Percentiles rank a stretch among this genome's conserved stretches.
Conservation (phyloP, 805 yeast genomes). For the Wickerhamiella domercqiae region DNA sequence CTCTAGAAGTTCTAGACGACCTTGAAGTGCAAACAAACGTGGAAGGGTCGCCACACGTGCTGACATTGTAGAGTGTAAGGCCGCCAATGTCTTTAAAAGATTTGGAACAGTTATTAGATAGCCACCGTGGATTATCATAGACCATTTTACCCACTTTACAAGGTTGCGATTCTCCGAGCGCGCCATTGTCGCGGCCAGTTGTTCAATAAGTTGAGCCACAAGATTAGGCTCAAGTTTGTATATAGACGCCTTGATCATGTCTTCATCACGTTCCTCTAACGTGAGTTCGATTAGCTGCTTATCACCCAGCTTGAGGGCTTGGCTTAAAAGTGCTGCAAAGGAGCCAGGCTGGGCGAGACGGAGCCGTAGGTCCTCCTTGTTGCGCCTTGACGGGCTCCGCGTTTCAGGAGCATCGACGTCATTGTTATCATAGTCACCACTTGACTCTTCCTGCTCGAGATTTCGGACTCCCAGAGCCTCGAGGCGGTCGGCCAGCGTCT, state of each 20-base stretch:
- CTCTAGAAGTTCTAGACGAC: conserved; percentile 61
- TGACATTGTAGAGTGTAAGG: conserved; percentile 41
- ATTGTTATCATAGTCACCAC: conserved; percentile 5
- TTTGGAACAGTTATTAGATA: conserved; percentile 38
- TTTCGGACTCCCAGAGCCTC: conserved; percentile 23
- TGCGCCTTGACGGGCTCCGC: conserved; percentile 12
- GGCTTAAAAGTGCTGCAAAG: conserved; percentile 68
- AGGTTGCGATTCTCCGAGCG: conserved; percentile 39
- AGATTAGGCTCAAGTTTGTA: conserved; percentile 35
- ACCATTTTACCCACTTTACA: conserved; percentile 67
- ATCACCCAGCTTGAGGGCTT: conserved; percentile 79
- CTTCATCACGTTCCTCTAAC: conserved; percentile 37
- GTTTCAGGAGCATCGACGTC: conserved; percentile 1
- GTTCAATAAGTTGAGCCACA: conserved; percentile 32
- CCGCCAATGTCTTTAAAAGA: conserved; percentile 39
- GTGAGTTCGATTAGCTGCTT: conserved; percentile 76
- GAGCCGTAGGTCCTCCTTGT: conserved; percentile 26
- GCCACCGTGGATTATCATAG: conserved; percentile 55
- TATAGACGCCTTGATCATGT: conserved; percentile 38
- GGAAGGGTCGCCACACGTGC: conserved; percentile 46
- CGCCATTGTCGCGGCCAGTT: conserved; percentile 33
- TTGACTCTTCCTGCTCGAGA: conserved; percentile 11
- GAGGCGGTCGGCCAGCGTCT: conserved; percentile 29
- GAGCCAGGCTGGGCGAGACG: conserved; percentile 52
- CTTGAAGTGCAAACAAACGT: conserved; percentile 63